These are phyloP conservation scores for Haplosporangium sp. DNA, from an alignment of 371 early-diverging fungal species.

Conservation along the genomic window DNA sequence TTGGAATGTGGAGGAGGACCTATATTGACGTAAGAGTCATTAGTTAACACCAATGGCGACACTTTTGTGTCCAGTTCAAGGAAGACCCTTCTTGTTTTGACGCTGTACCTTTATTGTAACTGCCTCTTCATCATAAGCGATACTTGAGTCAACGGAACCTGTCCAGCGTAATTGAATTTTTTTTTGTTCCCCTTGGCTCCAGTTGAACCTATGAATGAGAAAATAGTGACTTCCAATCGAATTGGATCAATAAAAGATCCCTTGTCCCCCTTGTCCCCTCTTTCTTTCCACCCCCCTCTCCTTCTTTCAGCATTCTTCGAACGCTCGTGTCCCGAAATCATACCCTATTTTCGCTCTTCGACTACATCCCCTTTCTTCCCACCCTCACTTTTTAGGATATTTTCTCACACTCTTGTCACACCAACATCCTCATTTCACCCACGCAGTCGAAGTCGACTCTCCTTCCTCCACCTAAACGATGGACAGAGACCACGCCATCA, in stretches of 20 bases:
- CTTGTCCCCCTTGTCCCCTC: not conserved
- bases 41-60: too few relatives aligned
- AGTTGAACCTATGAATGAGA: too few relatives aligned
- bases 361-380: not conserved
- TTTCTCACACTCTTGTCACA: not conserved
- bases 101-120: too few relatives aligned
- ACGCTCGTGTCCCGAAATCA: conserved; percentile 6
- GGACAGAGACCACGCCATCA: conserved; percentile 21
- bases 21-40: too few relatives aligned
- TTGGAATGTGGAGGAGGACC: too few relatives aligned
- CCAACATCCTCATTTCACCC: not conserved
- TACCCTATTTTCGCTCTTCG: not conserved
- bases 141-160: too few relatives aligned
- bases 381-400: not conserved
- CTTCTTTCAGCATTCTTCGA: conserved; percentile 12
- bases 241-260: not conserved
- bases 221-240: too few relatives aligned
- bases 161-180: too few relatives aligned
- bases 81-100: too few relatives aligned
- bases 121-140: too few relatives aligned
- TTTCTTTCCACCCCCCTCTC: not conserved
- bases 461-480: conserved; percentile 9
- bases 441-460: not conserved
- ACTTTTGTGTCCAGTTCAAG: too few relatives aligned
- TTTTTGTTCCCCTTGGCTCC: too few relatives aligned